Percentiles rank a stretch among this genome's conserved stretches.
phyloP scores from a whole-genome alignment of 2,329 filamentous ascomycete species.

The Aspergillus sp. region DNA sequence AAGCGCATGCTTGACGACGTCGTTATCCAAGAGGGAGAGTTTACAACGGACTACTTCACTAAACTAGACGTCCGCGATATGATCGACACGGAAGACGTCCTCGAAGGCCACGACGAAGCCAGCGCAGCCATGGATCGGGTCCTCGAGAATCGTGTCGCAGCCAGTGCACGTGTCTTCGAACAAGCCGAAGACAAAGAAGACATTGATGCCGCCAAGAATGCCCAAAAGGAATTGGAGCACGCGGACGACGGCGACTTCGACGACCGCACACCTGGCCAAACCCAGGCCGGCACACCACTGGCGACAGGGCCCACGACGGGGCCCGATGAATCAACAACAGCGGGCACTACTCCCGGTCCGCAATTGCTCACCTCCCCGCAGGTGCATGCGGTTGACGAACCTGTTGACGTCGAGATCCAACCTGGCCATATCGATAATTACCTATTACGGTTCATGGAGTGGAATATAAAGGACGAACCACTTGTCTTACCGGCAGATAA shows the following conservation, averaged over 20 bases:
- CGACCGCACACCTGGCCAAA: slow-evolving; percentile 55
- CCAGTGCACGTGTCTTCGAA: slow-evolving; percentile 73
- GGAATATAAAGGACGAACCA: slow-evolving; percentile 53
- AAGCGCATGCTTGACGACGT: slow-evolving; percentile 98
- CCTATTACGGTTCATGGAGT: slow-evolving; percentile 70
- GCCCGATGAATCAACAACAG: slow-evolving; percentile 30
- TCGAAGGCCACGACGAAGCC: slow-evolving; percentile 70
- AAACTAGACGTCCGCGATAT: slow-evolving; percentile 71
- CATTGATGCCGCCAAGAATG: slow-evolving; percentile 79
- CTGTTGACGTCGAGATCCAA: slow-evolving; percentile 44
- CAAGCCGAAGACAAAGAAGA: slow-evolving; percentile 93
- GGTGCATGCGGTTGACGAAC: slow-evolving; percentile 26
- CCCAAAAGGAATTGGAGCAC: slow-evolving; percentile 82
- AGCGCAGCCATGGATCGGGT: slow-evolving; percentile 84
- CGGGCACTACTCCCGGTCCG: slow-evolving; percentile 7
- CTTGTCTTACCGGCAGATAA: slow-evolving; percentile 51
- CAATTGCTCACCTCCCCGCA: slow-evolving; percentile 18
- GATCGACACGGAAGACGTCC: slow-evolving; percentile 56
- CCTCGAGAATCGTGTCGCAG: slow-evolving; percentile 67
- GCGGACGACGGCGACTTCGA: slow-evolving; percentile 84
- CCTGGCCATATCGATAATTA: slow-evolving; percentile 71
- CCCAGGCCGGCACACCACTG: slow-evolving; percentile 37
- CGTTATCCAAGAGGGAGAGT: slow-evolving; percentile 96
- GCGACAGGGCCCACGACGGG: slow-evolving; percentile 41
- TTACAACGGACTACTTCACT: slow-evolving; percentile 95